Evolutionary conservation across 148 eudicot genomes (phyloP).

Genomic region (Cornus suecica): DNA sequence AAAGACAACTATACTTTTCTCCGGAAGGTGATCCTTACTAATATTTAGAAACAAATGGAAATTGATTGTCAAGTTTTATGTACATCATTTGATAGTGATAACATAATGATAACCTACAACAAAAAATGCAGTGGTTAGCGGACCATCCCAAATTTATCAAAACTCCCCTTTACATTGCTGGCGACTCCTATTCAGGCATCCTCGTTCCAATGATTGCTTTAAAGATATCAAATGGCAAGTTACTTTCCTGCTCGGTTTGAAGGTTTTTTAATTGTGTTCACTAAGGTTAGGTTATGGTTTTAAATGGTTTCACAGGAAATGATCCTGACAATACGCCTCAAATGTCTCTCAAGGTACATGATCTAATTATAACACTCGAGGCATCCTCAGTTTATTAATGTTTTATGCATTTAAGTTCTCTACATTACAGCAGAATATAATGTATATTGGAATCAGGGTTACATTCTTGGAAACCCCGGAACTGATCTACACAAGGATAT

Average conservation of each 20-base stretch:
- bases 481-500: constrained; percentile 14
- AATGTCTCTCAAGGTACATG: constrained; percentile 15
- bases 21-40: too few relatives aligned
- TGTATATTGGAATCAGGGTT: constrained; percentile 17
- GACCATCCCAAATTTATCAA: constrained; percentile 21
- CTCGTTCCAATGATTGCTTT: constrained; percentile 13
- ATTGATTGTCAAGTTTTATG: not conserved
- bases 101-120: not conserved
- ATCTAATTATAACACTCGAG: not conserved
- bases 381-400: not conserved
- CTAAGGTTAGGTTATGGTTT: not conserved
- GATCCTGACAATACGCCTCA: constrained; percentile 21
- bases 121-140: constrained; percentile 24
- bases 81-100: not conserved
- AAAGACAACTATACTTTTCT: not conserved
- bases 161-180: constrained; percentile 19
- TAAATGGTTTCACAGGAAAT: constrained; percentile 7
- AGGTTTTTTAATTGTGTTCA: not conserved
- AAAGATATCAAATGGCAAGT: constrained; percentile 16
- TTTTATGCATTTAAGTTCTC: not conserved
- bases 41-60: not conserved
- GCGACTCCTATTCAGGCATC: constrained; percentile 23
- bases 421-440: not conserved
- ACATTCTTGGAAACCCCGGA: constrained; percentile 16
- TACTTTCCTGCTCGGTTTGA: not conserved